phyloP scores from a whole-genome alignment of 768 basidiomycete species.

The Xerocomellus chrysenteron region DNA sequence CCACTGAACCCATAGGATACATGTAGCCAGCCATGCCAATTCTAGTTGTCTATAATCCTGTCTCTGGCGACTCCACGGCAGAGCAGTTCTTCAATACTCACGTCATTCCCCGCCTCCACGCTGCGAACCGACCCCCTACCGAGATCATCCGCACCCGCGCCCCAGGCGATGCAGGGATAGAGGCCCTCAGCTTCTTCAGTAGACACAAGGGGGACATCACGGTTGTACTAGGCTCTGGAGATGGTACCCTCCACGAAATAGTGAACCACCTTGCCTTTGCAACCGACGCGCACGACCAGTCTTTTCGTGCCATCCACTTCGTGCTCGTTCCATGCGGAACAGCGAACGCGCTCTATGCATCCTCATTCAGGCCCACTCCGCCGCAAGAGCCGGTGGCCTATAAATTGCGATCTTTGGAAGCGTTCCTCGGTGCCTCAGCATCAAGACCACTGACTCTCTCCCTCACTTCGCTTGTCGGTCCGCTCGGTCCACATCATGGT shows the following conservation, averaged over 20 bases:
- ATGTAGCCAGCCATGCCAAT: conserved; percentile 42
- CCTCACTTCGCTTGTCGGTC: conserved; percentile 43
- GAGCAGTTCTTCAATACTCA: conserved; percentile 53
- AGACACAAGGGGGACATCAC: conserved; percentile 35
- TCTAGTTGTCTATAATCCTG: conserved; percentile 75
- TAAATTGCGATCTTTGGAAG: conserved; percentile 55
- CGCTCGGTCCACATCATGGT: conserved; percentile 24
- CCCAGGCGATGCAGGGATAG: conserved; percentile 53
- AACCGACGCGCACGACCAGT: conserved; percentile 12
- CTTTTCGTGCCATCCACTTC: conserved; percentile 36
- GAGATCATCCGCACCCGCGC: conserved; percentile 50
- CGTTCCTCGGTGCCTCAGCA: conserved; percentile 42
- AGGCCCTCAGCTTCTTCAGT: conserved; percentile 43
- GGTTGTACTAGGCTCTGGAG: conserved; percentile 75
- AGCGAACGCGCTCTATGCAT: conserved; percentile 88
- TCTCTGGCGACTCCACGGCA: conserved; percentile 60
- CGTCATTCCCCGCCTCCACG: conserved; percentile 61
- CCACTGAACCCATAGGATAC: not conserved
- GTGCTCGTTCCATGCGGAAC: conserved; percentile 77
- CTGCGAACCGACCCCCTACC: conserved; percentile 32
- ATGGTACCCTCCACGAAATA: conserved; percentile 91
- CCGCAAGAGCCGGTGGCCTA: conserved; percentile 34
- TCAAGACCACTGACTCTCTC: conserved; percentile 53
- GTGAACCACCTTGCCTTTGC: conserved; percentile 53
- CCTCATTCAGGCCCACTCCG: conserved; percentile 59